Conservation (phyloP, 2,329 filamentous ascomycete species). For the Aspergillus sp. region DNA sequence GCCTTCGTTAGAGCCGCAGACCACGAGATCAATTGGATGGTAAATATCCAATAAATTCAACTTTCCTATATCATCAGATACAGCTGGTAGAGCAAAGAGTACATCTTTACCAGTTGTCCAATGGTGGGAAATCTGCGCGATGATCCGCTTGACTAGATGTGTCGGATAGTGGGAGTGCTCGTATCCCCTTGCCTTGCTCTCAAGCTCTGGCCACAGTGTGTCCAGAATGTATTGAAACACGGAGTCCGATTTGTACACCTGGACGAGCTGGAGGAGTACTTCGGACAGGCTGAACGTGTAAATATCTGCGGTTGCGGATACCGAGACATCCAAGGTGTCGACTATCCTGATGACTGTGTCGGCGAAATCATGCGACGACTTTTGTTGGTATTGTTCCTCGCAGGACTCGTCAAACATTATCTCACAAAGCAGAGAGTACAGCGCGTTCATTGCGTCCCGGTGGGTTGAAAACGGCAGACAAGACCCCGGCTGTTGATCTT, state of each 20-base stretch:
- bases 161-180: conserved; percentile 26
- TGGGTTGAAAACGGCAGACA: neutral
- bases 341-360: neutral
- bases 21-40: conserved; percentile 5
- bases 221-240: conserved; percentile 16
- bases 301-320: conserved; percentile 8
- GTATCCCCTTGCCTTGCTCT: conserved; percentile 17
- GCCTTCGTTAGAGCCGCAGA: conserved; percentile 3
- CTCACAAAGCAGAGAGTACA: conserved; percentile 14
- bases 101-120: conserved; percentile 4
- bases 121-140: conserved; percentile 13
- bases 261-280: conserved; percentile 9
- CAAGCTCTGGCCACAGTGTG: conserved; percentile 19
- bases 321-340: neutral
- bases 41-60: conserved; percentile 13
- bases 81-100: conserved; percentile 7
- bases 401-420: conserved; percentile 7
- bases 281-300: conserved; percentile 18
- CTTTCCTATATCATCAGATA: conserved; percentile 13
- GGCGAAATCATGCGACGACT: neutral
- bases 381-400: no score
- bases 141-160: conserved; percentile 22
- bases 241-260: neutral
- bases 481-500: neutral
- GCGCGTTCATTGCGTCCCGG: conserved; percentile 15